Base-by-base conservation (phyloP, 441 rosid species). In the Arabidopsis hybrid region DNA sequence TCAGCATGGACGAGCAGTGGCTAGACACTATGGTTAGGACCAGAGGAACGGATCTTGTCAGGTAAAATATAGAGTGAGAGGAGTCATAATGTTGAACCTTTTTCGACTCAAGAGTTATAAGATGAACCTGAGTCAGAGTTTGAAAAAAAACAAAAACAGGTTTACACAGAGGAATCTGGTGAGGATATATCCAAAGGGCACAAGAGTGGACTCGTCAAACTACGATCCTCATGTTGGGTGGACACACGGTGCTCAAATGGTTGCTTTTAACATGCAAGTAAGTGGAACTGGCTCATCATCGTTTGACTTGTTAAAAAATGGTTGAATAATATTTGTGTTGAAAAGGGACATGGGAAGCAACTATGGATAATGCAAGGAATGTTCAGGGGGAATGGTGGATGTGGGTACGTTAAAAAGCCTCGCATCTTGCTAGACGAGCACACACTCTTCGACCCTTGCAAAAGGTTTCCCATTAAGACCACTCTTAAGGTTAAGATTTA, bases 261-360 rank as follows among this genome's bases (percentile, higher is more conserved):
- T 89, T 45, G 96, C 96, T 47, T 91, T 91, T 56, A 91, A 91
- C 69, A 89, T 89, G 95, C 95, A 89, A 86, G 95, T 91, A 57
- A 59, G 78, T 52, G n/a, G 17, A 52, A 58, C 77, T 52, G 32
- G 14, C 21, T 51, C 31, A 29, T 29, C 34, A 12, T 31, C 32
- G 32, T 31, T 31, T 31, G 4, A 31, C 26, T 21, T 21, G 32
- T 31, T 0, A 7, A 6, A 17, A 36, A 31, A 49, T 40, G 17
- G 39, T 56, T 50, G 32, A 31, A 21, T 21, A 56, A 4, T 29
- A 42, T 13, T 16, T 45, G 7, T 60, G 14, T 16, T n/a, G 57
- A 61, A 60, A 77, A 87, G 95, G 88, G 93, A 39, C 73, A 81
- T 64, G 89, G 88, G 49, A 88, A 79, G 81, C 66, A 69, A 39